Percentiles rank a stretch among this genome's conserved stretches.
These are phyloP conservation scores for Rhizophagus sp. DNA, from an alignment of 192 early-diverging fungal genomes.

Conservation along the genomic window DNA sequence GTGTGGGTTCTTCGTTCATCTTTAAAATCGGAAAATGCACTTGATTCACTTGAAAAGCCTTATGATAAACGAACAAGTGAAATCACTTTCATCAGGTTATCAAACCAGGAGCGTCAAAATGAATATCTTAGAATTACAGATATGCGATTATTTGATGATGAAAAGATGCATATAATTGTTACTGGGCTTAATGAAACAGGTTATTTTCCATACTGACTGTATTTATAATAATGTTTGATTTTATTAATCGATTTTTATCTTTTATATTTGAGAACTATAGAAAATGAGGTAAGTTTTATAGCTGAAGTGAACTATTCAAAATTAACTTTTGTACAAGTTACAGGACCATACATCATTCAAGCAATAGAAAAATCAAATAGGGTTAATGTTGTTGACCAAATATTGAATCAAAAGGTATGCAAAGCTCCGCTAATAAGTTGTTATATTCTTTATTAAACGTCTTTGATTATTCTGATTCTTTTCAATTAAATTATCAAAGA, in stretches of 20 bases:
- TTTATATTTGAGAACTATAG: neutral
- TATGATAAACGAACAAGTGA: neutral
- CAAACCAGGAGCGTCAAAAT: neutral
- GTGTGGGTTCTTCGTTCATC: constrained; percentile 24
- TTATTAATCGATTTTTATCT: neutral
- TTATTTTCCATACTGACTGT: neutral
- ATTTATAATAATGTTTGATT: neutral
- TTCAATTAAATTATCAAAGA: neutral
- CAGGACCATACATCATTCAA: neutral
- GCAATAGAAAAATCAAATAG: neutral
- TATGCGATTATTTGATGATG: constrained; percentile 25
- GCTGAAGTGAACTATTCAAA: constrained; percentile 18
- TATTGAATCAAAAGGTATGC: neutral
- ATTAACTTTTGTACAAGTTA: neutral
- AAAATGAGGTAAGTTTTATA: constrained; percentile 10
- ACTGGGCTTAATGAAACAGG: neutral
- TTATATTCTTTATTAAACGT: neutral
- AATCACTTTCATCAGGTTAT: neutral
- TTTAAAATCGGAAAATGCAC: neutral
- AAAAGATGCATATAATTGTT: constrained; percentile 6
- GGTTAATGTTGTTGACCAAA: neutral
- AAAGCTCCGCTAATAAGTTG: neutral
- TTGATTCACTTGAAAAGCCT: neutral
- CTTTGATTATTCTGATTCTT: neutral
- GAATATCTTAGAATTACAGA: constrained; percentile 5